These are phyloP conservation scores for Auricularia auricula-judae DNA, from an alignment of 768 basidiomycete genomes.

Conservation along the genomic window DNA sequence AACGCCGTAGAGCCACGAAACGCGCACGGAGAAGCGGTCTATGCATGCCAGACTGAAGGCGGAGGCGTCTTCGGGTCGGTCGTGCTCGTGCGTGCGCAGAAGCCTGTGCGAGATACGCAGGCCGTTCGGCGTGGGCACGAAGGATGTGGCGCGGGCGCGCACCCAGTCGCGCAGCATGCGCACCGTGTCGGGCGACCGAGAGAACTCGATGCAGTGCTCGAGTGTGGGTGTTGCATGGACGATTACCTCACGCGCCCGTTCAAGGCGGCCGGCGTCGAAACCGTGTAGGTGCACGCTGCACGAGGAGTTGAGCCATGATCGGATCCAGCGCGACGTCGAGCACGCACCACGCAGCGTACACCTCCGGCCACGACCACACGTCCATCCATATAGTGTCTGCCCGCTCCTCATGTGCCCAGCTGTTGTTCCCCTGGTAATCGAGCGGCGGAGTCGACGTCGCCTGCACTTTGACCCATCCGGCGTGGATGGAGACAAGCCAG, in stretches of 20 bases:
- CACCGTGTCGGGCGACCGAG: background rate
- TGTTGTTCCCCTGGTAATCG: too few species aligned
- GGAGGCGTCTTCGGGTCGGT: background rate
- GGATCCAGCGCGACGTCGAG: background rate
- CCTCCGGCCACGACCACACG: too few species aligned
- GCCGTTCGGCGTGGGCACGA: background rate
- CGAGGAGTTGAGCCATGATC: background rate
- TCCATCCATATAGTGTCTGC: too few species aligned
- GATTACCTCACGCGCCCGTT: background rate
- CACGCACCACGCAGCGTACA: too few species aligned
- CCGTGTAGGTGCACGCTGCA: background rate
- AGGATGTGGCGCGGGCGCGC: background rate
- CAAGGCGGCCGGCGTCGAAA: background rate
- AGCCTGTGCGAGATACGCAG: background rate
- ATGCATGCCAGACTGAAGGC: background rate
- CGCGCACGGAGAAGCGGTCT: background rate
- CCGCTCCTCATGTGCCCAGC: too few species aligned
- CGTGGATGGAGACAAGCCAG: too few species aligned
- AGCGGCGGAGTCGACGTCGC: too few species aligned
- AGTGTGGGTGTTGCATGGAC: background rate
- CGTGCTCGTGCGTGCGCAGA: background rate
- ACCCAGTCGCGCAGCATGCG: background rate
- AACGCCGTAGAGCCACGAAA: background rate
- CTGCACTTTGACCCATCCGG: too few species aligned
- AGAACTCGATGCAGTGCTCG: background rate